phyloP scores from a whole-genome alignment of 1,139 yeast species.

The Candida tropicalis region DNA sequence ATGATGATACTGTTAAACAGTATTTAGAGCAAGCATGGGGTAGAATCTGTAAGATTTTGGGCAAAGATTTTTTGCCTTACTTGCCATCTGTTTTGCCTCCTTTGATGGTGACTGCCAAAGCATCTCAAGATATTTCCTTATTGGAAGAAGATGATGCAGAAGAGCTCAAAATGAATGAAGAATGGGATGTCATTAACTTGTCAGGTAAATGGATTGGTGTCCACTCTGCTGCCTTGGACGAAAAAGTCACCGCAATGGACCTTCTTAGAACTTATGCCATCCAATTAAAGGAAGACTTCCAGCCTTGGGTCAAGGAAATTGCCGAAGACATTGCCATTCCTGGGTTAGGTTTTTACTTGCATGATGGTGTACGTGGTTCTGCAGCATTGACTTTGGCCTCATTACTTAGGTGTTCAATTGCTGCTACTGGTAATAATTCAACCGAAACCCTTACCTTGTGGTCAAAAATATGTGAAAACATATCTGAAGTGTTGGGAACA shows the following conservation, averaged over 20 bases:
- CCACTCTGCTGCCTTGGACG: conserved; percentile 89
- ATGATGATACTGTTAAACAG: conserved; percentile 84
- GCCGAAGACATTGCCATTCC: conserved; percentile 82
- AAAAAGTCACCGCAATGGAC: conserved; percentile 90
- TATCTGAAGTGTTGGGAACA: conserved; percentile 65
- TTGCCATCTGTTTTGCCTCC: conserved; percentile 91
- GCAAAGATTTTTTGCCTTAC: conserved; percentile 84
- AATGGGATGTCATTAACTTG: conserved; percentile 92
- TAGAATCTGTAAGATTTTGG: conserved; percentile 83
- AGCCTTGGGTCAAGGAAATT: conserved; percentile 79
- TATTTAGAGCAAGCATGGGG: conserved; percentile 97
- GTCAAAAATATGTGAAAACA: conserved; percentile 68
- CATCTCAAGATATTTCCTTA: conserved; percentile 84
- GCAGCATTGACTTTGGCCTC: conserved; percentile 87
- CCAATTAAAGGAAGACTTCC: conserved; percentile 79
- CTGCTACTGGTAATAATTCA: conserved; percentile 60
- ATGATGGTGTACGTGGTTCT: conserved; percentile 91
- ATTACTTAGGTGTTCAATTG: conserved; percentile 66
- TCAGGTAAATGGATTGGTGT: conserved; percentile 95
- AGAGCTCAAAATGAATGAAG: conserved; percentile 80
- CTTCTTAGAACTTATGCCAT: conserved; percentile 85
- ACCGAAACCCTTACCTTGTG: conserved; percentile 67
- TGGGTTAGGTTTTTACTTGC: conserved; percentile 86
- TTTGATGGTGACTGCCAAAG: conserved; percentile 78
- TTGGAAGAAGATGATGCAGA: conserved; percentile 89